Evolutionary conservation across 2,329 filamentous ascomycete species (phyloP), one percentile per base, ranked within the genome.

Genomic region (Amylocarpus encephaloides): DNA sequence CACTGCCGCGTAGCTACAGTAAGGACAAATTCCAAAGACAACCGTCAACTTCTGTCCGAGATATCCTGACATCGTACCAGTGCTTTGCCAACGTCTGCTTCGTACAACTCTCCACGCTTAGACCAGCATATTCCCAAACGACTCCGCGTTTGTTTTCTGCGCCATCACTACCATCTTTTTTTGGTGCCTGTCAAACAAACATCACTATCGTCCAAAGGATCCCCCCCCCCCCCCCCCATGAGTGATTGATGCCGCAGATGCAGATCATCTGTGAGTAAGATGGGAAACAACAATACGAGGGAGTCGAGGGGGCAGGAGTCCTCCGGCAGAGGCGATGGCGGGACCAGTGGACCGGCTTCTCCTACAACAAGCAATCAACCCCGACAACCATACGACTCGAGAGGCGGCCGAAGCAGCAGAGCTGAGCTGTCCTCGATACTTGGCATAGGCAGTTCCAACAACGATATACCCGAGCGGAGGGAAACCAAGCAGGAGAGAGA

Each of bases 401-500:
- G 63, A 10, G 43, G 42, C 39, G 58, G 57, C 11, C 57, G 64
- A 55, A 54, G 60, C n/a, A 63, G 61, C 44, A 57, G 65, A 44
- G 56, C 54, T 13, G 65, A 67, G 22, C 48, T 67, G 13, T 64
- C 64, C 12, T 62, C 64, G 2, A 60, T 67, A 44, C 48, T 67
- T 18, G 63, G 65, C 1, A 56, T 67, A 43, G 59, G 63, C 2
- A 54, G 53, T 43, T 55, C 57, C 9, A 61, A 54, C 48, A 55
- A 55, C 46, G 58, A 64, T 6, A 52, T 53, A 13, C 59, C 62
- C 9, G 65, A 67, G 51, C 84, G 89, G 51, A 80, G 88, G 51
- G 92, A 97, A 71, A 96, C 90, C 6, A 91, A 85, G 65, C 88
- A 92, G 60, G 93, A 97, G 70, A 80, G 89, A 38, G 93, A 98